These are phyloP conservation scores for Nicotiana benthamiana DNA, from an alignment of 257 asterid species.

Conservation along the genomic window DNA sequence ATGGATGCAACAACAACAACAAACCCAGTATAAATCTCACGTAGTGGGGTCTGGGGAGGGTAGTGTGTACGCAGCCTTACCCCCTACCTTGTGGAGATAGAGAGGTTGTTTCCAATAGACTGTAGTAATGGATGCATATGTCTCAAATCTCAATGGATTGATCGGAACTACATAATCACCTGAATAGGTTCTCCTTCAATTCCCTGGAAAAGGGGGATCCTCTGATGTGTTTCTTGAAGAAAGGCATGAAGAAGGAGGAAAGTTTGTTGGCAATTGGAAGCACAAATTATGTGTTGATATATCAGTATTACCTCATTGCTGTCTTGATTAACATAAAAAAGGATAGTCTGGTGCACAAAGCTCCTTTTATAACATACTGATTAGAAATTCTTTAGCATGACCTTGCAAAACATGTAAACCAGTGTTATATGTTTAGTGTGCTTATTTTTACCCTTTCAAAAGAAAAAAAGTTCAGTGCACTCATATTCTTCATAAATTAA, in stretches of 20 bases:
- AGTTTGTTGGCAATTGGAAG: background rate
- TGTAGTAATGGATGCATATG: background rate
- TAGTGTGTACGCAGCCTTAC: too few species aligned
- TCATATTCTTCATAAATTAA: background rate
- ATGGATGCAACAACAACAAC: too few species aligned
- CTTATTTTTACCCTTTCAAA: background rate
- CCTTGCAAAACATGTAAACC: background rate
- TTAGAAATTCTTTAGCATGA: background rate
- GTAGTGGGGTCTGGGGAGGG: too few species aligned
- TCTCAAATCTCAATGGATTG: background rate
- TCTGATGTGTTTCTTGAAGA: background rate
- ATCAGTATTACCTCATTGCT: background rate
- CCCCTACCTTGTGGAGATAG: too few species aligned
- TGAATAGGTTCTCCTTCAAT: background rate
- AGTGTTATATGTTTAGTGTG: background rate
- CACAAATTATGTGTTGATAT: background rate
- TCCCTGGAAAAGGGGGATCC: background rate
- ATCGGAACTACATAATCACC: background rate
- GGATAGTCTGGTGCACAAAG: background rate
- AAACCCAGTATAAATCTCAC: too few species aligned
- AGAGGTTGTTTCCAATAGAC: background rate
- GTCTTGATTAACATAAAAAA: background rate
- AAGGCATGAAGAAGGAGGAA: background rate
- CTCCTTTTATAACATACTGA: background rate
- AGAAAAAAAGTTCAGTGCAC: background rate